Base-by-base conservation (phyloP, 345 rosid species). In the Acer saccharum region DNA sequence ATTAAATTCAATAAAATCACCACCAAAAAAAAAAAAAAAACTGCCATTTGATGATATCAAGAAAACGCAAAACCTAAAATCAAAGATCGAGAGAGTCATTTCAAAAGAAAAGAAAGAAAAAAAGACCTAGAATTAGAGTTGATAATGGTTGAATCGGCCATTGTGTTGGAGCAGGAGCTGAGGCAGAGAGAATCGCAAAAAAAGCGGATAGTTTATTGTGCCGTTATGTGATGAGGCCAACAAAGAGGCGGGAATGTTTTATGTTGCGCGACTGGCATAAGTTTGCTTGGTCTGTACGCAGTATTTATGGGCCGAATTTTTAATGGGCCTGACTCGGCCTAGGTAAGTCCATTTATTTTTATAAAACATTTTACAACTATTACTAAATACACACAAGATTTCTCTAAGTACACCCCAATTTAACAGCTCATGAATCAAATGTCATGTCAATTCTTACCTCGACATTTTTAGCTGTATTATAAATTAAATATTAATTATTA, bases 221-320 rank as follows among this genome's bases (percentile, higher is more conserved):
- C 50, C 65, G 50, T n/a, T 32, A 32, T 3, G 39, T 72, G 21
- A 10, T 10, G 50, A 35, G 27, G n/a, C 12, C 17, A 13, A 72
- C 52, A 72, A 72, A 6, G 46, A 64, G 55, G 76, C 76, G 76
- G 41, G 76, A 14, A 72, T 11, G 12, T 32, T 55, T 35, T 1
- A 13, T n/a, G 71, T 10, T 13, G 23, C 41, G 44, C 18, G 6
- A 0, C 39, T 8, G 52, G 20, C 10, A 10, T 7, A 2, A 32
- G 10, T 4, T 14, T 10, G 39, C 55, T 21, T 20, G 3, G 21
- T 60, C 39, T 14, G 3, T 21, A 60, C 21, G 67, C 39, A 7
- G 14, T 21, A 2, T 39, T 39, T 7, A 35, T 7, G 54, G 65
- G 74, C 48, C 12, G 12, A 6, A 50, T 14, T 50, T 54, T 0